Percentiles rank a stretch among this genome's conserved stretches.
Evolutionary conservation across 148 eudicot genomes (phyloP).

Genomic region (Amaranthus palmeri): DNA sequence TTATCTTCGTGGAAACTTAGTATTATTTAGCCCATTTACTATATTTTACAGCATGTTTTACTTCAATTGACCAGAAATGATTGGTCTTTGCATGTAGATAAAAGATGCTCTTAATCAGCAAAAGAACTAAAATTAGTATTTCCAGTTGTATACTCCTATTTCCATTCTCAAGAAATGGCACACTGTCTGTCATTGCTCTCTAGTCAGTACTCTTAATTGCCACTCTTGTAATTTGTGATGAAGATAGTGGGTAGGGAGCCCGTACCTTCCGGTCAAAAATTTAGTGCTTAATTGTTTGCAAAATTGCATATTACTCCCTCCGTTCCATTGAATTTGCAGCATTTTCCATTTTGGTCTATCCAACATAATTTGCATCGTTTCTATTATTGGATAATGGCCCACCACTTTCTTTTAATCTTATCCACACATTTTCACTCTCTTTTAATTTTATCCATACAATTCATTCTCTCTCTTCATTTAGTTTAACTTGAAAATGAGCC

Average conservation of each 20-base stretch:
- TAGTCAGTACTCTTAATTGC: too few relatives aligned
- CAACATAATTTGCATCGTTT: too few relatives aligned
- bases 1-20: background rate
- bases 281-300: background rate
- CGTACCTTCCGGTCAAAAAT: constrained; percentile 7
- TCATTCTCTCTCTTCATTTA: too few relatives aligned
- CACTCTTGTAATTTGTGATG: background rate
- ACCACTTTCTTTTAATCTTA: too few relatives aligned
- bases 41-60: background rate
- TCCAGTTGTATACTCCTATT: background rate
- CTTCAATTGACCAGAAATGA: background rate
- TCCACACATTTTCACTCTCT: too few relatives aligned
- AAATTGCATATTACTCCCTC: background rate
- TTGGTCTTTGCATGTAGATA: background rate
- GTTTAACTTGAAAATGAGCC: too few relatives aligned
- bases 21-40: background rate
- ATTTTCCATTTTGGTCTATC: too few relatives aligned
- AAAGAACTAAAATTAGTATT: background rate
- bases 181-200: too few relatives aligned
- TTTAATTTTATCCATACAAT: too few relatives aligned
- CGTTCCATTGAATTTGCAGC: too few relatives aligned
- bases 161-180: background rate
- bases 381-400: too few relatives aligned
- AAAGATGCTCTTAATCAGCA: too few relatives aligned
- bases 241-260: constrained; percentile 12